These are phyloP conservation scores for Curvularia verruculosa DNA, from an alignment of 2,329 filamentous ascomycete species.

Conservation along the genomic window DNA sequence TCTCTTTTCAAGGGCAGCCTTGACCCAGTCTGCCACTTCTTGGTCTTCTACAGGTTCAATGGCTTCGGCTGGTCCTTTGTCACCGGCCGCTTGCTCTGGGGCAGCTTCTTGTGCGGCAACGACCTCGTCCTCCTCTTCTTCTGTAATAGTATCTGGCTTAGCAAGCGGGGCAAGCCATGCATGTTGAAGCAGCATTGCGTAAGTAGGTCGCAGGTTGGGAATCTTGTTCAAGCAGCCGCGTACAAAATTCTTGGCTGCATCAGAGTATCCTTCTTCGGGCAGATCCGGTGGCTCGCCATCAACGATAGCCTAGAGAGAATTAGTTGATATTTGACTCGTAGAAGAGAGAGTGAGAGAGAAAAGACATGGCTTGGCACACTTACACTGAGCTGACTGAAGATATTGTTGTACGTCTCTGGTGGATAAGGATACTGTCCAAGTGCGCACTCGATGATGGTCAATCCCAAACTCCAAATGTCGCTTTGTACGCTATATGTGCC, in stretches of 20 bases:
- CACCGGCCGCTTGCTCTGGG: slow-evolving; percentile 49
- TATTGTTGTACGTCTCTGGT: slow-evolving; percentile 96
- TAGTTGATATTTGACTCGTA: neutral
- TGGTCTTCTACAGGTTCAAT: slow-evolving; percentile 64
- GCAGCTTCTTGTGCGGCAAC: slow-evolving; percentile 52
- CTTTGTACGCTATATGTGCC: slow-evolving; percentile 98
- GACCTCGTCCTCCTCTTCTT: slow-evolving; percentile 69
- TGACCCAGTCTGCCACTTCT: slow-evolving; percentile 89
- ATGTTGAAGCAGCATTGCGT: slow-evolving; percentile 86
- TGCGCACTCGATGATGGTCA: slow-evolving; percentile 95
- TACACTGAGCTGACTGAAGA: slow-evolving; percentile 96
- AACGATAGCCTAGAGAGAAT: slow-evolving; percentile 78
- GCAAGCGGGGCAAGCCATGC: slow-evolving; percentile 81
- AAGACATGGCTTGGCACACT: slow-evolving; percentile 49
- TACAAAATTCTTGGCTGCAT: slow-evolving; percentile 84
- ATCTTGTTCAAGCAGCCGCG: slow-evolving; percentile 89
- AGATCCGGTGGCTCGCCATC: slow-evolving; percentile 94
- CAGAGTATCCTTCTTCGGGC: slow-evolving; percentile 77
- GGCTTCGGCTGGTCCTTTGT: slow-evolving; percentile 34
- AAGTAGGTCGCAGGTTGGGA: slow-evolving; percentile 89
- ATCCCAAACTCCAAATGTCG: slow-evolving; percentile 94
- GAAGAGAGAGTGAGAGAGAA: neutral
- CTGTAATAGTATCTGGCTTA: slow-evolving; percentile 75
- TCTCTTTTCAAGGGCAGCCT: slow-evolving; percentile 70
- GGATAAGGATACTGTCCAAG: slow-evolving; percentile 95